Evolutionary conservation across 2,329 filamentous ascomycete genomes (phyloP).

Genomic region (Bipolaris cookei): DNA sequence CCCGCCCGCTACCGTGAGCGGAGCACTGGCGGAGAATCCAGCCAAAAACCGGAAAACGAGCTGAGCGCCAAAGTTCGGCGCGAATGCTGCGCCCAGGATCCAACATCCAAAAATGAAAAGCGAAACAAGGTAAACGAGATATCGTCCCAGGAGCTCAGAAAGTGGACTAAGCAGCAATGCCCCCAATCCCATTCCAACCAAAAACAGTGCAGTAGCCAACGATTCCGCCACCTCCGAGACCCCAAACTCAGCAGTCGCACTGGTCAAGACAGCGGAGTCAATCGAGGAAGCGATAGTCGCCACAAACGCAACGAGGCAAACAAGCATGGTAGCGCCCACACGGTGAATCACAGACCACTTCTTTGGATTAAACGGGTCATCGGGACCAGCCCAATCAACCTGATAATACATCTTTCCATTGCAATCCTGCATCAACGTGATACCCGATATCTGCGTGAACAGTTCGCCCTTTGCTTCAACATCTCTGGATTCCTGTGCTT

Average conservation of each 20-base stretch:
- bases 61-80: conserved; percentile 57
- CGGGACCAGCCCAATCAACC: conserved; percentile 9
- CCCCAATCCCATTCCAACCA: conserved; percentile 58
- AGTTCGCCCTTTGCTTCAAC: conserved; percentile 1
- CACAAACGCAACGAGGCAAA: conserved; percentile 54
- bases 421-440: conserved; percentile 10
- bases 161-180: conserved; percentile 52
- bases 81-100: conserved; percentile 40
- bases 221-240: conserved; percentile 53
- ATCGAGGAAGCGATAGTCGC: conserved; percentile 61
- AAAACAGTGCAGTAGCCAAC: conserved; percentile 56
- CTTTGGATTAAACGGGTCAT: conserved; percentile 10
- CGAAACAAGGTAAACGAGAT: conserved; percentile 48
- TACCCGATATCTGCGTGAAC: conserved; percentile 7
- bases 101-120: conserved; percentile 41
- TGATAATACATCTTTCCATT: conserved; percentile 10
- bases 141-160: conserved; percentile 54
- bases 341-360: conserved; percentile 12
- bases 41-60: conserved; percentile 58
- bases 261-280: conserved; percentile 57
- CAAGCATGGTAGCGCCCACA: conserved; percentile 9
- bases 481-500: neutral
- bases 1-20: conserved; percentile 31
- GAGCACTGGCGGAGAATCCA: conserved; percentile 55
- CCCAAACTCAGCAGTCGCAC: conserved; percentile 58